Evolutionary conservation across 73 alveolate species (phyloP), one percentile per base, ranked within the genome.

Genomic region (Stentor coeruleus): DNA sequence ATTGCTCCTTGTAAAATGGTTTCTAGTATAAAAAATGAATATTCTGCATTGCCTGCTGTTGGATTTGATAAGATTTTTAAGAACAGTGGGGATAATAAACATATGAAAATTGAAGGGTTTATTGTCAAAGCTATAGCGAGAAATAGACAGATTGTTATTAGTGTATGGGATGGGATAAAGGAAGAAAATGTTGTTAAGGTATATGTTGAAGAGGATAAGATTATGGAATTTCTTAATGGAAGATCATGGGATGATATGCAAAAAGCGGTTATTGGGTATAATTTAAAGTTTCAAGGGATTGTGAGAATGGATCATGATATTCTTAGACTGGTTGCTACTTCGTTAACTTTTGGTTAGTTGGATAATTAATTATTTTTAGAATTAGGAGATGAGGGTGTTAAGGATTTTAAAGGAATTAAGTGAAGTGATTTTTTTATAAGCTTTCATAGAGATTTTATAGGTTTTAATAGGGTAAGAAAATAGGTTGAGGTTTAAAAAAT

Each of bases 61-160:
- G 20, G 49, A 28, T 66, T 66, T 33, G 11, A 20, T 0, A 66
- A 31, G 33, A 37, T 66, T 20, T 11, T 20, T 0, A 11, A 28
- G 37, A 66, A 20, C 2, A 49, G 28, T 11, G 6, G 28, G 28
- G n/a, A 66, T 26, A 31, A 31, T 1, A 66, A 20, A 1, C n/a
- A 26, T 40, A 20, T 66, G n/a, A 66, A 31, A 31, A 2, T 66
- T 66, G 79, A 66, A 66, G 79, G 79, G 15, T 66, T 66, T 31
- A 31, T 66, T 0, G 39, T 66, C n/a, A 66, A 66, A 66, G 15
- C 33, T 66, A 20, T 20, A 26, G n/a, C 39, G 1, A 66, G 33
- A 49, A 49, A 20, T 11, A 49, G 20, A 6, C 6, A 20, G 6
- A 6, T 49, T 6, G 66, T 11, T 6, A 6, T 49, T 49, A 49